Evolutionary conservation across 768 basidiomycete genomes (phyloP).

Genomic region (Tylopilus plumbeoviolaceoides): DNA sequence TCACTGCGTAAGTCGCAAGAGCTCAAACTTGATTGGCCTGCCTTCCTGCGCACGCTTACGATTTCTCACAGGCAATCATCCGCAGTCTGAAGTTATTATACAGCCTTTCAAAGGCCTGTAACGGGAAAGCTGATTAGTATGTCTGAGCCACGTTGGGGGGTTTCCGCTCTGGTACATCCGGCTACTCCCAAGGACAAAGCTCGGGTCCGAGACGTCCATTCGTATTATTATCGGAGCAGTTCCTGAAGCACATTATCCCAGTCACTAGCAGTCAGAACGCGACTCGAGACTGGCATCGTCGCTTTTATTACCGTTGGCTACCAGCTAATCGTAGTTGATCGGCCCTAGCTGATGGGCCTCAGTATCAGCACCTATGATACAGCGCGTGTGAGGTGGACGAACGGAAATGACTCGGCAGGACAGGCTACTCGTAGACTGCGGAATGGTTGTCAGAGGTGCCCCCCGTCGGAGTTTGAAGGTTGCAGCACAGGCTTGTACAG

Average conservation of each 20-base stretch:
- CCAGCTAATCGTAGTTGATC: neutral
- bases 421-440: neutral
- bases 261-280: neutral
- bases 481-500: constrained; percentile 3
- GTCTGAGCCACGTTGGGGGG: no score
- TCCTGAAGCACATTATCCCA: neutral
- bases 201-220: constrained; percentile 1
- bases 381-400: neutral
- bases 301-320: neutral
- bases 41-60: constrained; percentile 10
- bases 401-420: neutral
- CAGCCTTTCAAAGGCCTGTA: neutral
- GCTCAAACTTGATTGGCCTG: no score
- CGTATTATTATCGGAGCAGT: neutral
- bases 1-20: constrained; percentile 26
- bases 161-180: neutral
- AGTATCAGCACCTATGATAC: neutral
- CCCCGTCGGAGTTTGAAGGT: constrained; percentile 23
- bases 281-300: neutral
- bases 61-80: constrained; percentile 22
- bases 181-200: neutral
- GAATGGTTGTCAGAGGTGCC: neutral
- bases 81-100: constrained; percentile 13
- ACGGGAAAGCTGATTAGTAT: neutral
- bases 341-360: neutral